Evolutionary conservation across 257 asterid species (phyloP).

Genomic region (Primulina eburnea): DNA sequence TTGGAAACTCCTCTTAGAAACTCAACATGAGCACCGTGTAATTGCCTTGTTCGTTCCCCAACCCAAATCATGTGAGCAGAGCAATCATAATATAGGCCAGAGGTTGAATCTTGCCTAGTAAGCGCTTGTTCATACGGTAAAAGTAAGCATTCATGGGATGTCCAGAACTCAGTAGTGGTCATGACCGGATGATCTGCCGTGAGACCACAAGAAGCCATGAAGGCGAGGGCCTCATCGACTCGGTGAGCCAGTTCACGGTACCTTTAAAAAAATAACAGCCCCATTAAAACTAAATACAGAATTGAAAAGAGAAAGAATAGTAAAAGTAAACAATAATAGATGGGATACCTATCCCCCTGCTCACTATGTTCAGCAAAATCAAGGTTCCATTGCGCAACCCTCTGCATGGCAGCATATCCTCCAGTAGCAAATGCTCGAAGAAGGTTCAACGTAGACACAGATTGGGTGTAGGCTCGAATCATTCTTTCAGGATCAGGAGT

Average conservation of each 20-base stretch:
- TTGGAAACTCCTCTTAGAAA: slow-evolving; percentile 59
- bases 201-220: slow-evolving; percentile 65
- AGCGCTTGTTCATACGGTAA: slow-evolving; percentile 66
- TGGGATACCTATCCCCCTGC: slow-evolving; percentile 57
- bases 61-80: slow-evolving; percentile 75
- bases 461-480: slow-evolving; percentile 61
- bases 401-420: slow-evolving; percentile 73
- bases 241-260: slow-evolving; percentile 63
- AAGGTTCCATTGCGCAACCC: slow-evolving; percentile 64
- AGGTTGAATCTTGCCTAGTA: slow-evolving; percentile 60
- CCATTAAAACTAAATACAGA: not conserved
- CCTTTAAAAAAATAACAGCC: slow-evolving; percentile 28
- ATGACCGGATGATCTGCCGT: slow-evolving; percentile 52
- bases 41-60: slow-evolving; percentile 63
- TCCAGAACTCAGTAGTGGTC: slow-evolving; percentile 69
- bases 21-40: slow-evolving; percentile 67
- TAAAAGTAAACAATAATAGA: not conserved
- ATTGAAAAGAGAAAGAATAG: not conserved
- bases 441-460: slow-evolving; percentile 59
- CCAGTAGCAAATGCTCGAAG: slow-evolving; percentile 71
- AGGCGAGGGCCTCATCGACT: slow-evolving; percentile 67
- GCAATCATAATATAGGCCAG: slow-evolving; percentile 63
- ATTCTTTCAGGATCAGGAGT: slow-evolving; percentile 58
- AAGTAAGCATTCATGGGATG: slow-evolving; percentile 68
- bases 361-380: slow-evolving; percentile 63